phyloP scores from a whole-genome alignment of 1,139 yeast genomes.

The Geotrichum citri-aurantii region DNA sequence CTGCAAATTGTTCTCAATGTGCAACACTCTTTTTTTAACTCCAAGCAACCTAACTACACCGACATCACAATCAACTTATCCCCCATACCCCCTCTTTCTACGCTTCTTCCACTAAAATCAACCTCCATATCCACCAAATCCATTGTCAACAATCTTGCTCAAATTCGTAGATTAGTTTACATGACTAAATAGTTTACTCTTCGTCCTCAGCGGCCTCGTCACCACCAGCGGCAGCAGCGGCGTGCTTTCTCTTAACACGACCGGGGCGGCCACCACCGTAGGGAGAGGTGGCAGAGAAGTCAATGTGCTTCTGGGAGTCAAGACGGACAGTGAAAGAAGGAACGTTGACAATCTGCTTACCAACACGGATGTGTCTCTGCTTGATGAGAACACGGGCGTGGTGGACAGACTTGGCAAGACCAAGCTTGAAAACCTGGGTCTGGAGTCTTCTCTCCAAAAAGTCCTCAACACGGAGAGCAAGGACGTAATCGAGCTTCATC shows the following conservation, averaged over 20 bases:
- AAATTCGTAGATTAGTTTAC: constrained; percentile 2
- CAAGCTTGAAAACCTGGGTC: constrained; percentile 99
- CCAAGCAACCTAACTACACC: neutral
- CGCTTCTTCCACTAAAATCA: neutral
- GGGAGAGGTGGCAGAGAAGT: constrained; percentile 98
- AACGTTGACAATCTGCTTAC: constrained; percentile 97
- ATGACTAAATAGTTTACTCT: constrained; percentile 32
- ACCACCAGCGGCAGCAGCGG: constrained; percentile 58
- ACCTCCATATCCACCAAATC: neutral
- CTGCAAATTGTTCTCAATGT: no score
- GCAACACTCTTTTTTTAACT: no score
- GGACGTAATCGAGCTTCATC: constrained; percentile 99
- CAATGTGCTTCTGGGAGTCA: constrained; percentile 99
- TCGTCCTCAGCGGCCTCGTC: constrained; percentile 55
- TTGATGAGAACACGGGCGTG: constrained; percentile 99
- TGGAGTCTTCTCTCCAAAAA: constrained; percentile 99
- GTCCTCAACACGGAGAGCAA: constrained; percentile 97
- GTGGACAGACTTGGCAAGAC: constrained; percentile 99
- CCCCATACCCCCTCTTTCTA: neutral
- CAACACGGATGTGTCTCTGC: constrained; percentile 99
- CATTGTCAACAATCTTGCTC: constrained; percentile 1
- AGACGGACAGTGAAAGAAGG: constrained; percentile 99
- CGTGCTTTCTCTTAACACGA: constrained; percentile 98
- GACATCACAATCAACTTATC: no score
- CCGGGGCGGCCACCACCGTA: constrained; percentile 99